These are phyloP conservation scores for Aureobasidium sp. DNA, from an alignment of 2,329 filamentous ascomycete genomes.

Conservation along the genomic window DNA sequence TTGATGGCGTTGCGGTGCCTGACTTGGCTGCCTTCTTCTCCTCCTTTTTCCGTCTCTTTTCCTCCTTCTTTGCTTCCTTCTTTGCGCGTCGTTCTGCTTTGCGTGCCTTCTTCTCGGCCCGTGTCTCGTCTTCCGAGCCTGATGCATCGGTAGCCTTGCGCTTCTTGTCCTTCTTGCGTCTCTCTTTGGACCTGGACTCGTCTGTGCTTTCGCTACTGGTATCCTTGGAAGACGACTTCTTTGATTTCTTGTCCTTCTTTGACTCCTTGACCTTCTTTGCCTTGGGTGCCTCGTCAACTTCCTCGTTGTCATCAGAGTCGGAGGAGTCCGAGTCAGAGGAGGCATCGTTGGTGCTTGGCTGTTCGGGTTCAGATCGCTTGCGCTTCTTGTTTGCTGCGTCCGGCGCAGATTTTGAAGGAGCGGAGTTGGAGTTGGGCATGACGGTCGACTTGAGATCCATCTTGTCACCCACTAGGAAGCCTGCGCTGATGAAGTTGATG, in stretches of 20 bases:
- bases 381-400: constrained; percentile 13
- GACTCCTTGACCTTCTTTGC: constrained; percentile 24
- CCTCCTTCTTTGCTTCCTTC: constrained; percentile 48
- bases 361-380: constrained; percentile 18
- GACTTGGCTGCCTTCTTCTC: constrained; percentile 31
- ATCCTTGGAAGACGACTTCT: constrained; percentile 27
- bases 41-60: constrained; percentile 40
- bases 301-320: constrained; percentile 18
- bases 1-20: constrained; percentile 14
- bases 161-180: constrained; percentile 25
- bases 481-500: constrained; percentile 84
- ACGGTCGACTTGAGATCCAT: constrained; percentile 32
- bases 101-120: constrained; percentile 27
- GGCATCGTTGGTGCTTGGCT: constrained; percentile 27
- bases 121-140: constrained; percentile 17
- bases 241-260: constrained; percentile 33
- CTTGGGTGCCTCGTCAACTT: constrained; percentile 23
- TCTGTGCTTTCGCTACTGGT: constrained; percentile 19
- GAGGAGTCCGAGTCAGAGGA: constrained; percentile 14
- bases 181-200: constrained; percentile 16
- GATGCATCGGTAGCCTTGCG: constrained; percentile 17
- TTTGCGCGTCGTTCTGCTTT: constrained; percentile 40
- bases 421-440: constrained; percentile 24
- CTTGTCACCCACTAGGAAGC: constrained; percentile 58
- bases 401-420: constrained; percentile 34